Evolutionary conservation across 345 rosid species (phyloP), one percentile per base, ranked within the genome.

Genomic region (Dimocarpus longan): DNA sequence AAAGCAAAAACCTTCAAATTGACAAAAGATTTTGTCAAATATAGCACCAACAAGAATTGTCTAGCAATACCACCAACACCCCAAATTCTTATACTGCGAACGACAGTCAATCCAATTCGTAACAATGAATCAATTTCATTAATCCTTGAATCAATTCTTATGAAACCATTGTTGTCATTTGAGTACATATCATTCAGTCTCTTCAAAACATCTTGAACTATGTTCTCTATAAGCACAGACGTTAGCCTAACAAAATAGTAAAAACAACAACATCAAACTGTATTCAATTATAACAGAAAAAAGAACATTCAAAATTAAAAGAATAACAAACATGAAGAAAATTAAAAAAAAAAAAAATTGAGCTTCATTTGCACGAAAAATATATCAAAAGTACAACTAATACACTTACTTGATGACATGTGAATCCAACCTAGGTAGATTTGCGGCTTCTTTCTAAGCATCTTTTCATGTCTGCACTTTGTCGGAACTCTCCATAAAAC

Each of bases 31-130:
- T 15, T 63, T 71, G 21, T 75, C 48, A 52, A 26, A 80, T 21
- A 75, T 28, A 69, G 70, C 79, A 3, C 37, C 74, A 57, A 75
- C 79, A 60, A 75, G 18, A 7, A 79, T 80, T 5, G 82, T 75
- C 67, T 80, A 75, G 15, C 82, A 79, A 80, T 75, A 12, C 82
- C 82, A 12, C 68, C 74, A 21, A 77, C 69, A 1, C 68, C 80
- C 71, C 68, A 77, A 57, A 76, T 68, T 28, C 79, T 74, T 5
- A 76, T 16, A 22, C 56, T 9, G 5, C 54, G 46, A 26, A 68
- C 54, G 48, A 16, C 60, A 4, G 44, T 37, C 1, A 21, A 19
- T 2, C 46, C 70, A 26, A 21, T 8, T 1, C 16, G 0, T 48
- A 75, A 16, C 26, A 64, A 10, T 0, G 18, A 26, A 28, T 66